A percentile compares a stretch with the other conserved stretches of the same genome.
phyloP scores from a whole-genome alignment of 257 asterid species.

The Nyctanthes arbortristis region DNA sequence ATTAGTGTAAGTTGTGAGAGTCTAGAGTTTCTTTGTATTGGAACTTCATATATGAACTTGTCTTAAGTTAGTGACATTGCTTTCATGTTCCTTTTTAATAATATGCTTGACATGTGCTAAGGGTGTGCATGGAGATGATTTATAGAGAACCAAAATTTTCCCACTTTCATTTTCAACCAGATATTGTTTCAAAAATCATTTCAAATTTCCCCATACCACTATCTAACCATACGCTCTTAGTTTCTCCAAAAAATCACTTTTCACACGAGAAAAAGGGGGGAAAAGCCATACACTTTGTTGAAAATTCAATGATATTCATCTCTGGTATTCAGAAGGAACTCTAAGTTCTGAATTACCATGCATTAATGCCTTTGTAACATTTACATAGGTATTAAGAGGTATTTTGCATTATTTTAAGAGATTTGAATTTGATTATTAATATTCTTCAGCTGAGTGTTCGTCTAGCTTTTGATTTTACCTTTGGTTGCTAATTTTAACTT shows the following conservation, averaged over 20 bases:
- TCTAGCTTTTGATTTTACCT: slow-evolving; percentile 12
- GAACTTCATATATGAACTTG: slow-evolving; percentile 5
- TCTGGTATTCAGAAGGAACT: slow-evolving; percentile 19
- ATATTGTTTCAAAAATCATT: too few relatives aligned
- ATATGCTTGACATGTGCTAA: background rate
- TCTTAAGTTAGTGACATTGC: background rate
- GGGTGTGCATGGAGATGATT: too few relatives aligned
- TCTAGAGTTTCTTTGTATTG: background rate
- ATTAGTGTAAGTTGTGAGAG: background rate
- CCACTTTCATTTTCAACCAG: too few relatives aligned
- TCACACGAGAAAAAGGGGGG: too few relatives aligned
- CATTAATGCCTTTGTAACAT: background rate
- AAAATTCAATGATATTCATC: background rate
- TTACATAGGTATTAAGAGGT: background rate
- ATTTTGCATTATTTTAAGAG: background rate
- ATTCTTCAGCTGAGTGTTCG: slow-evolving; percentile 10
- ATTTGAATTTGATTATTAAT: slow-evolving; percentile 15
- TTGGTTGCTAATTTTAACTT: slow-evolving; percentile 3
- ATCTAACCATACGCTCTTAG: too few relatives aligned
- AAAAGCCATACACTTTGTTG: too few relatives aligned
- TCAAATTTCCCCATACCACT: too few relatives aligned
- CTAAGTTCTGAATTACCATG: background rate
- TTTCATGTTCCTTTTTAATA: background rate
- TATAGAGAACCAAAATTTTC: too few relatives aligned
- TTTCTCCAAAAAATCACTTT: too few relatives aligned